Percentiles rank a stretch among this genome's conserved stretches.
phyloP scores from a whole-genome alignment of 257 asterid species.

The Prunella vulgaris region DNA sequence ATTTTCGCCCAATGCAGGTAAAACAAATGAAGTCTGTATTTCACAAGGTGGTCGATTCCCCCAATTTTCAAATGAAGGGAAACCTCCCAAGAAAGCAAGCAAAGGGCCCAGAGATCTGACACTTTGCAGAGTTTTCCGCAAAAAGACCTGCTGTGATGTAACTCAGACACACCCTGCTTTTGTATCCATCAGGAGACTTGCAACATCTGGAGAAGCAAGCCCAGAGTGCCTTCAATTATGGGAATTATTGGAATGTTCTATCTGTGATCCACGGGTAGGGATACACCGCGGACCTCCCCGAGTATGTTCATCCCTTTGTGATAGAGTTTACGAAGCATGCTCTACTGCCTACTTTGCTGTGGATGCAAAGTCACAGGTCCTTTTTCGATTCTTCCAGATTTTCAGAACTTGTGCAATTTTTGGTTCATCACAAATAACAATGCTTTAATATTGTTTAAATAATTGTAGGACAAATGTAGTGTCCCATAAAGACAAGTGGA shows the following conservation, averaged over 20 bases:
- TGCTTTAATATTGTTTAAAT: background rate
- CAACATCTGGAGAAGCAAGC: conserved; percentile 93
- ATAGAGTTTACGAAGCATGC: conserved; percentile 75
- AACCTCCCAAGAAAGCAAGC: conserved; percentile 71
- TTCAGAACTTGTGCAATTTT: background rate
- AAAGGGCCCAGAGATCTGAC: conserved; percentile 82
- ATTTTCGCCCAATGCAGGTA: conserved; percentile 46
- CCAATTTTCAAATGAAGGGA: conserved; percentile 71
- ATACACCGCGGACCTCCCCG: conserved; percentile 78
- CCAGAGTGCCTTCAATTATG: conserved; percentile 92
- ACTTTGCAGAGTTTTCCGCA: conserved; percentile 89
- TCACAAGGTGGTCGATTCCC: conserved; percentile 95
- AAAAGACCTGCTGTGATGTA: conserved; percentile 85
- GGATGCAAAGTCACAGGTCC: conserved; percentile 89
- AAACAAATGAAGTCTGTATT: conserved; percentile 61
- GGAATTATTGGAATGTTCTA: conserved; percentile 91
- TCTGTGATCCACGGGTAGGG: conserved; percentile 88
- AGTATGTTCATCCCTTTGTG: conserved; percentile 74
- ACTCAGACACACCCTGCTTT: conserved; percentile 88
- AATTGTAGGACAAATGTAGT: background rate
- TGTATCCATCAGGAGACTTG: conserved; percentile 71
- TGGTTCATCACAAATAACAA: background rate
- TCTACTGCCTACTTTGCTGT: conserved; percentile 73
- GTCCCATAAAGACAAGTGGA: conserved; percentile 9
- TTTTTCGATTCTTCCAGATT: background rate